Base-by-base conservation (phyloP, 2,329 filamentous ascomycete species). In the Aspergillus pseudoterreus region DNA sequence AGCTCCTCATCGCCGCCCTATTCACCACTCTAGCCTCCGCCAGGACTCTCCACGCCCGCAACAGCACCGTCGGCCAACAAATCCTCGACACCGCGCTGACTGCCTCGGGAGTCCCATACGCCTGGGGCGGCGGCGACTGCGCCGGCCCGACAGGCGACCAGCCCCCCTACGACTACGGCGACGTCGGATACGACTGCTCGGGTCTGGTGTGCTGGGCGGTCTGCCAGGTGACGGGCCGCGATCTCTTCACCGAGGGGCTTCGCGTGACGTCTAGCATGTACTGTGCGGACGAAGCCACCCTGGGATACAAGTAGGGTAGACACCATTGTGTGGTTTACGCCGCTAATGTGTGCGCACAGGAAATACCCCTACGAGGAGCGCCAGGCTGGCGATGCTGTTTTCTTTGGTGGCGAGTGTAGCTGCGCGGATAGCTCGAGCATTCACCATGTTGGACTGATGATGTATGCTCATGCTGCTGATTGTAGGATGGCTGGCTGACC, bases 31-130 rank as follows among this genome's bases (percentile, higher is more conserved):
- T 75, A 36, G 38, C 47, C 19, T 47, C 36, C 38, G 19, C 53
- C 32, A n/a, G 42, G 4, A 30, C 43, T 6, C 19, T 49, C 43
- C 21, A 24, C 35, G 43, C 43, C 43, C 49, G 48, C 36, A 46
- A 24, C 46, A 33, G 42, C 43, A 47, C 51, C 24, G 62, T 71
- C 17, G 66, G 68, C 49, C 67, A 66, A 38, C 66, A 65, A 47
- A 63, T 77, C 47, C 58, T 77, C 51, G 72, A 73, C 62, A 77
- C 77, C 67, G 70, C 75, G 62, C 76, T 78, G 75, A 64, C 72
- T 53, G 72, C 74, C 45, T 61, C 78, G 32, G 77, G 77, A 27
- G 54, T 76, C 24, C 62, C 61, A 4, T 66, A 65, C 50, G 63
- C 61, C 12, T 66, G 63, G 63, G 63, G 63, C 15, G 63, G 63